Evolutionary conservation across 2,329 filamentous ascomycete species (phyloP).

Genomic region (Eurotiales sp.): DNA sequence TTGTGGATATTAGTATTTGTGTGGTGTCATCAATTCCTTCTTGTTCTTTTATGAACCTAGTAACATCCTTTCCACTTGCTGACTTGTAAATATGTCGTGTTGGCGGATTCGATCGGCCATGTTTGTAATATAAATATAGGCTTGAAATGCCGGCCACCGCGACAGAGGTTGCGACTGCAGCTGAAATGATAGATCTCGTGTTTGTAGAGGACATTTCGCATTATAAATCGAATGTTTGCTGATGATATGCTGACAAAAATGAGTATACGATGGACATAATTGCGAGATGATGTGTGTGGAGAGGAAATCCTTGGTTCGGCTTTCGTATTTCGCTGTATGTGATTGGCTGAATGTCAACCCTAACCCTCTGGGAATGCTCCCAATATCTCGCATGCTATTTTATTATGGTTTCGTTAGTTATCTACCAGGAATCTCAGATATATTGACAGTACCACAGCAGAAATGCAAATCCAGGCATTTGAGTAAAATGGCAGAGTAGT

Average conservation of each 20-base stretch:
- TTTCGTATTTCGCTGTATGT: not conserved
- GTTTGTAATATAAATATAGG: conserved; percentile 2
- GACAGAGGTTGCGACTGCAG: not conserved
- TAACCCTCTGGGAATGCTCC: no score
- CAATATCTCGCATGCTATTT: no score
- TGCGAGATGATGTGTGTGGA: not conserved
- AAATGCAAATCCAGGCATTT: no score
- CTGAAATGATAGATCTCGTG: not conserved
- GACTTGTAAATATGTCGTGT: conserved; percentile 3
- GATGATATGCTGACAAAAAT: no score
- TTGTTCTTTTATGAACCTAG: not conserved
- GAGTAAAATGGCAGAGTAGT: no score
- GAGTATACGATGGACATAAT: not conserved
- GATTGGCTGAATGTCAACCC: not conserved
- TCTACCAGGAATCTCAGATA: no score
- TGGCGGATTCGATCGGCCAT: not conserved
- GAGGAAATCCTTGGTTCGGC: not conserved
- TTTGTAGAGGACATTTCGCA: not conserved
- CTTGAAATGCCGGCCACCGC: not conserved
- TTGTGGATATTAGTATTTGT: not conserved
- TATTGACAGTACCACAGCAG: no score
- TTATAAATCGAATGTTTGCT: not conserved
- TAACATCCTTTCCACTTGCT: not conserved
- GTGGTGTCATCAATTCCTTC: not conserved
- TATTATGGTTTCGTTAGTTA: no score